Evolutionary conservation across 2,329 filamentous ascomycete species (phyloP).

Genomic region (Epicoccum sorghinum): DNA sequence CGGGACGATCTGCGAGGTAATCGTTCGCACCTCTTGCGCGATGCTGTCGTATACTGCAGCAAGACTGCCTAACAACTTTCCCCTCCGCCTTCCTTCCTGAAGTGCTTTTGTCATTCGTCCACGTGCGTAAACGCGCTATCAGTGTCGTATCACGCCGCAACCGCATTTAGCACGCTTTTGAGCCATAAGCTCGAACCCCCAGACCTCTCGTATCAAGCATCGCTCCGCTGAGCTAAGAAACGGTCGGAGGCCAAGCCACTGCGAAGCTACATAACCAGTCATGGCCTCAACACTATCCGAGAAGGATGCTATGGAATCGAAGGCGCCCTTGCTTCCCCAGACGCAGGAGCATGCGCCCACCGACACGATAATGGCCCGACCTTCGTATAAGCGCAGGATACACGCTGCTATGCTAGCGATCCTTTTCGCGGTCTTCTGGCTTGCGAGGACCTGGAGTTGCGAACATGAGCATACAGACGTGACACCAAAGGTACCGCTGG

Average conservation of each 20-base stretch:
- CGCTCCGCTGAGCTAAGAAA: conserved; percentile 7
- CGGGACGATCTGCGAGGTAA: conserved; percentile 10
- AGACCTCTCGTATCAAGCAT: conserved; percentile 11
- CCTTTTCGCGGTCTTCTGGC: conserved; percentile 41
- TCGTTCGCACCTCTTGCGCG: conserved; percentile 1
- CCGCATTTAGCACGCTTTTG: conserved; percentile 8
- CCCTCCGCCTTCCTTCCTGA: not conserved
- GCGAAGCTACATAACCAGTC: conserved; percentile 5
- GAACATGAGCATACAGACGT: conserved; percentile 31
- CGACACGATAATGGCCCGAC: conserved; percentile 25
- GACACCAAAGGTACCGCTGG: conserved; percentile 69
- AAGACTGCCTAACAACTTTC: not conserved
- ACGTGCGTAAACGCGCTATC: conserved; percentile 14
- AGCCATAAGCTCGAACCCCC: not conserved
- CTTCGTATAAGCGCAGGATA: conserved; percentile 30
- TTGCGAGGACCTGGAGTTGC: conserved; percentile 36
- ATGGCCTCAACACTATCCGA: conserved; percentile 8
- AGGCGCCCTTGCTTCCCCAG: conserved; percentile 38
- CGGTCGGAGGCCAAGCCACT: conserved; percentile 6
- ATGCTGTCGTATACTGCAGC: not conserved
- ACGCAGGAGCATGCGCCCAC: conserved; percentile 15
- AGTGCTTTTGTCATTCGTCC: not conserved
- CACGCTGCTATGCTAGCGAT: conserved; percentile 34
- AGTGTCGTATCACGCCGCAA: conserved; percentile 9
- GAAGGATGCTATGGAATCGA: conserved; percentile 34